These are phyloP conservation scores for Raddia distichophylla DNA, from an alignment of 176 grass and related monocot species.

Conservation along the genomic window DNA sequence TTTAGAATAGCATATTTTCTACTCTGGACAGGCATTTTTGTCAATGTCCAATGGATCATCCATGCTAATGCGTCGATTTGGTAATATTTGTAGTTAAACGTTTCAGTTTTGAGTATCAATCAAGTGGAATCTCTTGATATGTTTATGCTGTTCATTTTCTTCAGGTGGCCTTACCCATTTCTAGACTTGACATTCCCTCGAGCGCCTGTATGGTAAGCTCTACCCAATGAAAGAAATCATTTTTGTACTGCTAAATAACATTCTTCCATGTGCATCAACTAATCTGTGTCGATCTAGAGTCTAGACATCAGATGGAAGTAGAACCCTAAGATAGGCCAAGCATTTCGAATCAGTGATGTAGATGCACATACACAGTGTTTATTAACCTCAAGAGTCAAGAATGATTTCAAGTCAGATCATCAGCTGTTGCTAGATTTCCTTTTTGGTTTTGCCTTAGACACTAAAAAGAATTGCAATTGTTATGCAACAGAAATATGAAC, in stretches of 20 bases:
- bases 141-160: slow-evolving; percentile 16
- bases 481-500: neutral
- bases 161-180: slow-evolving; percentile 99
- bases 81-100: slow-evolving; percentile 36
- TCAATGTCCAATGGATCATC: slow-evolving; percentile 75
- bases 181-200: slow-evolving; percentile 64
- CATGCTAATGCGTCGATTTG: slow-evolving; percentile 64
- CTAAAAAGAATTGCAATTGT: neutral
- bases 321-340: neutral
- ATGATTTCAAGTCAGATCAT: neutral
- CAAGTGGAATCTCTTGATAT: neutral
- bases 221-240: slow-evolving; percentile 2
- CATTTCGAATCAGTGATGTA: neutral
- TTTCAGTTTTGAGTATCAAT: slow-evolving; percentile 25
- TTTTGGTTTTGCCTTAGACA: neutral
- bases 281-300: neutral
- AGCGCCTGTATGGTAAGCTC: slow-evolving; percentile 75
- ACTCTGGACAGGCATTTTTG: slow-evolving; percentile 70
- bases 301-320: slow-evolving; percentile 1
- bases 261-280: neutral
- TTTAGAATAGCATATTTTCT: slow-evolving; percentile 88
- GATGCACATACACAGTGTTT: neutral
- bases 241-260: neutral
- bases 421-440: neutral
- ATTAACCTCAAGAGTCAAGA: neutral